These are phyloP conservation scores for Hydnum rufescens DNA, from an alignment of 768 basidiomycete genomes.

Conservation along the genomic window DNA sequence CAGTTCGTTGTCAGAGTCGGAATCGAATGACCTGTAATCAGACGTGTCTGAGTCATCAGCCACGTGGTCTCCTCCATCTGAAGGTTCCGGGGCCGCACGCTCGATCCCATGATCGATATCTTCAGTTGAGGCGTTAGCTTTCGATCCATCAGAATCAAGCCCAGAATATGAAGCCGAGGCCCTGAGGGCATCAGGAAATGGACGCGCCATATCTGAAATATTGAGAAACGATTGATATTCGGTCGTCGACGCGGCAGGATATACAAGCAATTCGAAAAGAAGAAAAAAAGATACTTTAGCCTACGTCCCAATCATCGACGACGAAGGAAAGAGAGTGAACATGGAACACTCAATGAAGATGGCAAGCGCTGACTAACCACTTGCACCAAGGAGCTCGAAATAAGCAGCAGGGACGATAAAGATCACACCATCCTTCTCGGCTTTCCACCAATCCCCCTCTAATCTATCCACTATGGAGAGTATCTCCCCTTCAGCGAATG, in stretches of 20 bases:
- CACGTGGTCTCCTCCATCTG: background rate
- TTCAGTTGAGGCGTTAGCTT: background rate
- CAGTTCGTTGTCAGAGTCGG: conserved; percentile 22
- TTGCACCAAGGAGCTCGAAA: conserved; percentile 55
- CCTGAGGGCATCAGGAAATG: too few relatives aligned
- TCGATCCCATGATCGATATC: background rate
- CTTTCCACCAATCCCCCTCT: conserved; percentile 93
- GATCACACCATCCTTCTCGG: conserved; percentile 65
- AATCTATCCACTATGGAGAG: conserved; percentile 62
- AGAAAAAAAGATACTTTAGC: conserved; percentile 46
- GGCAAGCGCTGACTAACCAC: conserved; percentile 56
- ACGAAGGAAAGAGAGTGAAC: conserved; percentile 32
- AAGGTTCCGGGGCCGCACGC: background rate
- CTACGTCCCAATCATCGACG: too few relatives aligned
- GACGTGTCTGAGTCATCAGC: conserved; percentile 3
- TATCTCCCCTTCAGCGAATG: conserved; percentile 62
- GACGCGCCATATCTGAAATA: too few relatives aligned
- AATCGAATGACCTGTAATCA: conserved; percentile 26
- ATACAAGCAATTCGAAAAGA: conserved; percentile 12
- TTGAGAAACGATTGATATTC: conserved; percentile 6
- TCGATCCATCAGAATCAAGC: conserved; percentile 11
- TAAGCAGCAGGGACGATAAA: conserved; percentile 88
- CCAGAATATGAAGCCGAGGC: too few relatives aligned
- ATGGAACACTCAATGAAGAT: conserved; percentile 31
- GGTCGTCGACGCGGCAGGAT: conserved; percentile 1